A percentile compares a stretch with the other conserved stretches of the same genome.
Conservation (phyloP, 495 filamentous ascomycete species). For the Tuber borchii region DNA sequence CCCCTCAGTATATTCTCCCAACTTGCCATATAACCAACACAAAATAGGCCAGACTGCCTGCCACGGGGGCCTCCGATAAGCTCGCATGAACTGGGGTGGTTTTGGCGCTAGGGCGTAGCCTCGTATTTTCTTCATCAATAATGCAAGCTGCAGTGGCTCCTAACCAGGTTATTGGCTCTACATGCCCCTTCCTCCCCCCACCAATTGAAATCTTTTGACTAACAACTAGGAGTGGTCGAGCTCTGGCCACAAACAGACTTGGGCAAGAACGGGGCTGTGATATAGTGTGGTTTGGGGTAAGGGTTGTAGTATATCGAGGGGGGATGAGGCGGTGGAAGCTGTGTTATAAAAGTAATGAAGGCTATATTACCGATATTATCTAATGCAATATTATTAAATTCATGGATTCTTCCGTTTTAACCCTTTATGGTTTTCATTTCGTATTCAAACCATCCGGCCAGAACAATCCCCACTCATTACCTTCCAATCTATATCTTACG, state of each 20-base stretch:
- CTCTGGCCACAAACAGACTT: slow-evolving; percentile 20
- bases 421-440: not conserved
- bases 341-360: not conserved
- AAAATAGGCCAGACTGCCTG: not conserved
- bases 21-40: not conserved
- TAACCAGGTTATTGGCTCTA: slow-evolving; percentile 31
- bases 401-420: not conserved
- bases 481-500: not conserved
- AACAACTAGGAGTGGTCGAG: slow-evolving; percentile 17
- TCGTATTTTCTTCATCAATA: slow-evolving; percentile 26
- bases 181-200: slow-evolving; percentile 4
- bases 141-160: slow-evolving; percentile 17
- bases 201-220: not conserved
- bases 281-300: not conserved
- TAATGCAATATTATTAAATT: not conserved
- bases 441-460: not conserved
- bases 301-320: not conserved
- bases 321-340: not conserved
- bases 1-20: not conserved
- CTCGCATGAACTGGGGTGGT: slow-evolving; percentile 43
- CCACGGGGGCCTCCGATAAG: slow-evolving; percentile 32
- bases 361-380: not conserved
- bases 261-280: not conserved
- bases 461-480: not conserved
- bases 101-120: slow-evolving; percentile 26